phyloP scores from a whole-genome alignment of 2,329 filamentous ascomycete genomes.

The Volutella citrinella region DNA sequence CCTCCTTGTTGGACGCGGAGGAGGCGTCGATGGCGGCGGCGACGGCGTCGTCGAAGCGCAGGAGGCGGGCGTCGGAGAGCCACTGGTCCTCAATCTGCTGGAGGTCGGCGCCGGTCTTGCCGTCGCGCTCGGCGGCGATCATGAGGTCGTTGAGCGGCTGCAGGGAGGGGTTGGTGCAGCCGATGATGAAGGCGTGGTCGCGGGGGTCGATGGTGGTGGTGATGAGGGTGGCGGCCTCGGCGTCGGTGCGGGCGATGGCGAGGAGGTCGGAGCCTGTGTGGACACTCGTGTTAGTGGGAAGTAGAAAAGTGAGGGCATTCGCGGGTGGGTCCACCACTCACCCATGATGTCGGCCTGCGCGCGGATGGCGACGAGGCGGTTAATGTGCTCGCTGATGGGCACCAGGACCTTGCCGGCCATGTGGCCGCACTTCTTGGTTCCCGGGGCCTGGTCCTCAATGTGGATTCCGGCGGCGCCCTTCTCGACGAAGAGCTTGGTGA shows the following conservation, averaged over 20 bases:
- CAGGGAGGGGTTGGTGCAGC: constrained; percentile 79
- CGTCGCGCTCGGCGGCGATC: constrained; percentile 76
- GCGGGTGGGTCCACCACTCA: no score
- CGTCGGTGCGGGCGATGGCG: constrained; percentile 90
- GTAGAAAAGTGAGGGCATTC: no score
- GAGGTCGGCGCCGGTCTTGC: constrained; percentile 76
- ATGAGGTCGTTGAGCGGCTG: constrained; percentile 89
- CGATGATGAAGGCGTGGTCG: constrained; percentile 91
- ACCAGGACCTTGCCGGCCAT: constrained; percentile 99
- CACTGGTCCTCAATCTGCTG: constrained; percentile 92
- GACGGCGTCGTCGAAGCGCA: constrained; percentile 89
- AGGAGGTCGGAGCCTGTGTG: constrained; percentile 78
- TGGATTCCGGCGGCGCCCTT: constrained; percentile 96
- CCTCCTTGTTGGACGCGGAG: constrained; percentile 65
- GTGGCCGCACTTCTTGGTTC: constrained; percentile 99
- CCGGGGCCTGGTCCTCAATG: constrained; percentile 97
- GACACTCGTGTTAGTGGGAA: no score
- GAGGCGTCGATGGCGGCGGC: constrained; percentile 73
- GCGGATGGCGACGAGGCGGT: constrained; percentile 91
- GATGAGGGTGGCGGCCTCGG: constrained; percentile 95
- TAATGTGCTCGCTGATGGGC: constrained; percentile 96
- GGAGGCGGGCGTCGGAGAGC: constrained; percentile 73
- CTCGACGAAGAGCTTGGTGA: constrained; percentile 96
- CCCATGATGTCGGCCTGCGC: constrained; percentile 99
- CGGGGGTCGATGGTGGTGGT: constrained; percentile 93